phyloP scores from a whole-genome alignment of 768 basidiomycete species.

The Pulveroboletus sp. region DNA sequence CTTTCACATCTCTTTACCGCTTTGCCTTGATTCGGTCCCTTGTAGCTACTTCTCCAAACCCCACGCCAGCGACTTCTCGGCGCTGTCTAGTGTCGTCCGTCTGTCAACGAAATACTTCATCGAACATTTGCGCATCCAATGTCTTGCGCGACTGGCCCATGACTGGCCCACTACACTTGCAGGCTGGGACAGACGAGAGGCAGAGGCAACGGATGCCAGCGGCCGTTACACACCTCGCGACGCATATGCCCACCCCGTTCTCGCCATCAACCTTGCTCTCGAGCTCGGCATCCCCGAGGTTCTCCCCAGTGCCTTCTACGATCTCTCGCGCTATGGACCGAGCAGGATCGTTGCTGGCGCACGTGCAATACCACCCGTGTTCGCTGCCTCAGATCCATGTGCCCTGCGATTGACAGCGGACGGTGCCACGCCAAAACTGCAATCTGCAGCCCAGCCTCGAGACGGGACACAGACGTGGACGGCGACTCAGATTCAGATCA shows the following conservation, averaged over 20 bases:
- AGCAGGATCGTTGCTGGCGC: slow-evolving; percentile 62
- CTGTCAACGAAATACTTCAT: slow-evolving; percentile 75
- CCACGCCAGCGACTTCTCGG: slow-evolving; percentile 51
- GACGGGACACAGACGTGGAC: neutral
- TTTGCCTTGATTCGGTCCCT: neutral
- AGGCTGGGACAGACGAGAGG: slow-evolving; percentile 68
- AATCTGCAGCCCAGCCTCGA: neutral
- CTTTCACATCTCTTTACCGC: neutral
- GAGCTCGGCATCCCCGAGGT: slow-evolving; percentile 55
- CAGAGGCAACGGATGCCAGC: slow-evolving; percentile 41
- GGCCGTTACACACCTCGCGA: slow-evolving; percentile 60
- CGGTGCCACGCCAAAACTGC: neutral
- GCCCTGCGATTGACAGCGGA: neutral
- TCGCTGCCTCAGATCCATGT: slow-evolving; percentile 23
- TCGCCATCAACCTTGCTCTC: slow-evolving; percentile 64
- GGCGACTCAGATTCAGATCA: neutral
- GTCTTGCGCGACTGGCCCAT: slow-evolving; percentile 50
- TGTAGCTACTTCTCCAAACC: slow-evolving; percentile 51
- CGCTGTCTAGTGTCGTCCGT: slow-evolving; percentile 60
- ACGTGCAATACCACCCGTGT: slow-evolving; percentile 29
- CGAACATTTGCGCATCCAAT: slow-evolving; percentile 57
- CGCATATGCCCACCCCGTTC: slow-evolving; percentile 59
- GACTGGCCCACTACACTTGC: slow-evolving; percentile 68
- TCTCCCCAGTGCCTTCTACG: slow-evolving; percentile 70
- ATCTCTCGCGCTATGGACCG: slow-evolving; percentile 67